A percentile compares a stretch with the other conserved stretches of the same genome.
These are phyloP conservation scores for Trichoderma semiorbis DNA, from an alignment of 2,329 filamentous ascomycete genomes.

Conservation along the genomic window DNA sequence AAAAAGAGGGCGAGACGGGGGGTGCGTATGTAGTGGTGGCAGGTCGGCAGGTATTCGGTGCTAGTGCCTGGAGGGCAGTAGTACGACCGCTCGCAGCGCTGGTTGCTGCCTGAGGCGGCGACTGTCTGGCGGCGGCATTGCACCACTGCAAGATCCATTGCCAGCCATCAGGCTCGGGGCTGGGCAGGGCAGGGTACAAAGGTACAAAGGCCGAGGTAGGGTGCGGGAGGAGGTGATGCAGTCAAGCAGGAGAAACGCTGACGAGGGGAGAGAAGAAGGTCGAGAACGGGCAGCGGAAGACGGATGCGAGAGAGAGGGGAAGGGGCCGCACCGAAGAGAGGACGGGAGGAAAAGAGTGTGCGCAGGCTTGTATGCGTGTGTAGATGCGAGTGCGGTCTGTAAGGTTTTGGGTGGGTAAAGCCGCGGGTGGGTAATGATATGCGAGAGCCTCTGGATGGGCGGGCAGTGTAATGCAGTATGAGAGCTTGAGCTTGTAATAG, in stretches of 20 bases:
- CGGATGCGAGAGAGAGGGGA: slow-evolving; percentile 12
- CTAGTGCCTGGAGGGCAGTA: not conserved
- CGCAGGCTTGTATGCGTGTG: slow-evolving; percentile 2
- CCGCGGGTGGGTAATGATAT: slow-evolving; percentile 1
- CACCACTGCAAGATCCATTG: too few species aligned
- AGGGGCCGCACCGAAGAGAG: not conserved
- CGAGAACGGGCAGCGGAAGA: not conserved
- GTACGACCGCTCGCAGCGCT: not conserved
- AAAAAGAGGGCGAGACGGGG: slow-evolving; percentile 1
- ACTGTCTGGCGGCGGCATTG: not conserved
- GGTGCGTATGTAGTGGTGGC: slow-evolving; percentile 14
- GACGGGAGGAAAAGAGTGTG: not conserved
- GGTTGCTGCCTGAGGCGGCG: not conserved
- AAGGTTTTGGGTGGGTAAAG: slow-evolving; percentile 4
- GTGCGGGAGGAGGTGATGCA: not conserved
- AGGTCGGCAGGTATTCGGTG: not conserved
- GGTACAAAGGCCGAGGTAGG: not conserved
- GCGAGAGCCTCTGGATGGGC: not conserved
- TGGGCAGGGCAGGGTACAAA: not conserved
- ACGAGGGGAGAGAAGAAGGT: not conserved
- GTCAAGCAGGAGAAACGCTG: not conserved
- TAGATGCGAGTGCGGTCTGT: slow-evolving; percentile 8
- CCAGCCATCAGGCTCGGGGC: not conserved
- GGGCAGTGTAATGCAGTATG: not conserved
- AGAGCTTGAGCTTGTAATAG: not conserved